phyloP scores from a whole-genome alignment of 768 basidiomycete genomes.

The Macrolepiota fuliginosa region DNA sequence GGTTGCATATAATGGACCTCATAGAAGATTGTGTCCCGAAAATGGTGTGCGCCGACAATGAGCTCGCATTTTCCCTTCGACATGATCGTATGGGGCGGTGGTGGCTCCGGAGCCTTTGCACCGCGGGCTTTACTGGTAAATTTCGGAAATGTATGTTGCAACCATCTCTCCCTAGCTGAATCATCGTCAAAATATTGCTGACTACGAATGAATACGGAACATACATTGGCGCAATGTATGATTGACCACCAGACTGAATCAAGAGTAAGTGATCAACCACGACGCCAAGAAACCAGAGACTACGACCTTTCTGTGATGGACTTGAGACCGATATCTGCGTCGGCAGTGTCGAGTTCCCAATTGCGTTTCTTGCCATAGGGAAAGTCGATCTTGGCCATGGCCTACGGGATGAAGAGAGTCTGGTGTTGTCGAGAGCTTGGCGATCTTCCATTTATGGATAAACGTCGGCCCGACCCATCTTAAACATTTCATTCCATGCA shows the following conservation, averaged over 20 bases:
- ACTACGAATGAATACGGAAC: constrained; percentile 20
- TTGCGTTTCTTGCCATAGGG: constrained; percentile 56
- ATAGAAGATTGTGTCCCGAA: constrained; percentile 64
- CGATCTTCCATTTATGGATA: constrained; percentile 6
- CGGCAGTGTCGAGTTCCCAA: constrained; percentile 54
- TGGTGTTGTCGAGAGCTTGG: not conserved
- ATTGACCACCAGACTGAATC: constrained; percentile 54
- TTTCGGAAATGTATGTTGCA: constrained; percentile 63
- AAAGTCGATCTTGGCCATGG: constrained; percentile 25
- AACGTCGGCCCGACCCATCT: constrained; percentile 6
- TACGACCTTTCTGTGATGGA: constrained; percentile 61
- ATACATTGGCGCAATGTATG: constrained; percentile 71
- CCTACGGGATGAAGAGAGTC: not conserved
- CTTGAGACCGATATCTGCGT: constrained; percentile 43
- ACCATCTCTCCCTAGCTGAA: constrained; percentile 70
- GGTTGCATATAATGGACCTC: constrained; percentile 65
- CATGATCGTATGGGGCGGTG: constrained; percentile 67
- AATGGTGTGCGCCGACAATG: constrained; percentile 73
- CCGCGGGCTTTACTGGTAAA: constrained; percentile 67
- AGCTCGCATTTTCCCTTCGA: constrained; percentile 67
- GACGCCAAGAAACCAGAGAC: not conserved
- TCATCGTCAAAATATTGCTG: not conserved
- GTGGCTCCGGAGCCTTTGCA: constrained; percentile 49
- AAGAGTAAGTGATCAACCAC: not conserved
- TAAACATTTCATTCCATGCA: constrained; percentile 7